phyloP scores from a whole-genome alignment of 1,284 basidiomycete genomes.

The Ustilago shanxiensis region DNA sequence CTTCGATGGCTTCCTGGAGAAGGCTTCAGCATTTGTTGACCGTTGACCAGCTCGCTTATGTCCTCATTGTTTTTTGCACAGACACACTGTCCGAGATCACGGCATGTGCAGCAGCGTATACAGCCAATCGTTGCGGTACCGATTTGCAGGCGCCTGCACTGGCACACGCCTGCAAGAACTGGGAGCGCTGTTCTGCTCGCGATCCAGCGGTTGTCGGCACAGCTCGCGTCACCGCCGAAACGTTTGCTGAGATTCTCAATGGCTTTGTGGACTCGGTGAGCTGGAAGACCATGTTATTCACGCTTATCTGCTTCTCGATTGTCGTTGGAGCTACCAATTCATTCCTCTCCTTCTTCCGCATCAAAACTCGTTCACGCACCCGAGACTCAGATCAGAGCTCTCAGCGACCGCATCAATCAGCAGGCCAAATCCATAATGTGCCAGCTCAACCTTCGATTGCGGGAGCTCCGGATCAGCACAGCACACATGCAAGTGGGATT shows the following conservation, averaged over 20 bases:
- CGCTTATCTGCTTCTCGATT: conserved; percentile 62
- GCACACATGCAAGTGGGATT: conserved; percentile 19
- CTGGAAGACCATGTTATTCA: conserved; percentile 87
- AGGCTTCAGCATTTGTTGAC: not conserved
- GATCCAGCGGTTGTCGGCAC: conserved; percentile 90
- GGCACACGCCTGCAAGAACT: conserved; percentile 71
- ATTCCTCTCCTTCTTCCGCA: conserved; percentile 65
- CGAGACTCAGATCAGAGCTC: conserved; percentile 13
- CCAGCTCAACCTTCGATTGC: conserved; percentile 8
- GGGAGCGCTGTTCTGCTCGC: conserved; percentile 96
- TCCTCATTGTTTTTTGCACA: not conserved
- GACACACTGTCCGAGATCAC: conserved; percentile 64
- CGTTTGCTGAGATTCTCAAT: conserved; percentile 94
- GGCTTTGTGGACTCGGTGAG: conserved; percentile 95
- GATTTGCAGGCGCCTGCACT: conserved; percentile 63
- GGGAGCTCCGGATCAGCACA: conserved; percentile 3
- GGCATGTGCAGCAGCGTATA: conserved; percentile 53
- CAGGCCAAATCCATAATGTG: not conserved
- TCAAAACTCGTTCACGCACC: conserved; percentile 40
- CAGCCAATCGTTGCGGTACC: conserved; percentile 62
- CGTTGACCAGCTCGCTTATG: not conserved
- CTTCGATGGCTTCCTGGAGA: not conserved
- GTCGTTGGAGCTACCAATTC: conserved; percentile 66
- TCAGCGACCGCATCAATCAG: conserved; percentile 11
- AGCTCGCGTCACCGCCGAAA: conserved; percentile 89